Evolutionary conservation across 768 basidiomycete species (phyloP), one percentile per base, ranked within the genome.

Genomic region (Tulasnella sp.): DNA sequence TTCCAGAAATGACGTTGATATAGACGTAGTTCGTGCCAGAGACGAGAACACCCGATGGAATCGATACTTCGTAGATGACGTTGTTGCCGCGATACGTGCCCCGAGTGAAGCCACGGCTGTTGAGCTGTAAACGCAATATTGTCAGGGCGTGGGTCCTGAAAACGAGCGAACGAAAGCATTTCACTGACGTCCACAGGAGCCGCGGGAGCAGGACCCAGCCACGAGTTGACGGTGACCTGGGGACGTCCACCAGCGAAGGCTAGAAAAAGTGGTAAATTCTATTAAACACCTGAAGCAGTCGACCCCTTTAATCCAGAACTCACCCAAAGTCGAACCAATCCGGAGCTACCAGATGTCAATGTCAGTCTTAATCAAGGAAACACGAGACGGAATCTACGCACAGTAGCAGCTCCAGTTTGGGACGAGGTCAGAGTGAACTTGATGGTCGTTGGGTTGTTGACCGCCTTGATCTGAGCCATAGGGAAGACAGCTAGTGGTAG

Each of bases 201-300:
- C 71, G 85, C 81, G 71, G 88, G 88, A 27, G 85, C 84, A 80
- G 83, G 82, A 21, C 87, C 87, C 16, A 86, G 86, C 84, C 86
- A 89, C 27, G 82, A 84, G 82, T 88, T 88, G 38, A 88, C 88
- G 1, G 83, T 86, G 68, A 89, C 84, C 77, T 85, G 84, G 4
- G 89, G 89, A 14, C 89, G 84, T 3, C 87, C 88, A 36, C 88
- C 88, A 14, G 87, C 88, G 80, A 88, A 89, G 8, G 88, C 85
- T 56, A 84, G 84, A 10, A 88, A 88, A 7, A 87, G 88, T 5
- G 42, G 87, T 85, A 76, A 72, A 10, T 5, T 74, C 12, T 38
- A 14, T n/a, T 38, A 34, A 27, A 21, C 62, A 34, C 62, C 62
- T 68, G 7, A 10, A 10, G 9, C 62, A 1, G n/a, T 31, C 8